phyloP scores from a whole-genome alignment of 345 rosid genomes.

The Citrus inodora region DNA sequence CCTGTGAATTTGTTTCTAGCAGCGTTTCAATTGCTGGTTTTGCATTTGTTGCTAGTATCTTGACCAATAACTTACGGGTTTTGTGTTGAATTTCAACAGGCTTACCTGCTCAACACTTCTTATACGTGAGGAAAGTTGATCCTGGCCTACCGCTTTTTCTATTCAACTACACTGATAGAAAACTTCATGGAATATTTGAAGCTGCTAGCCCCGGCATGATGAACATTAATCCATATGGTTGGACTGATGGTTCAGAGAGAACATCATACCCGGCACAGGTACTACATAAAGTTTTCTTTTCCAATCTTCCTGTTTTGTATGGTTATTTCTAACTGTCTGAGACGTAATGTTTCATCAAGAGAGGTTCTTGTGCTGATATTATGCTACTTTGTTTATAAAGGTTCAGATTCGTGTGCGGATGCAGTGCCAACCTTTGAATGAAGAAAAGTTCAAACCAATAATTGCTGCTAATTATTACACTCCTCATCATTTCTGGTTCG shows the following conservation, averaged over 20 bases:
- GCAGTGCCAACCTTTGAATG: constrained; percentile 64
- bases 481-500: constrained; percentile 61
- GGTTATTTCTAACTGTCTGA: neutral
- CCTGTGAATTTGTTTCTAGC: neutral
- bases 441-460: constrained; percentile 53
- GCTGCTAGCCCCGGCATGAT: constrained; percentile 64
- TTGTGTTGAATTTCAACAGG: constrained; percentile 37
- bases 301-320: neutral
- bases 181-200: constrained; percentile 75
- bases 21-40: constrained; percentile 7
- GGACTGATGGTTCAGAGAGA: constrained; percentile 57
- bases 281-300: constrained; percentile 1
- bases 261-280: constrained; percentile 84
- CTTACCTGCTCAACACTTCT: constrained; percentile 50
- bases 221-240: constrained; percentile 68
- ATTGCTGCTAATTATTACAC: constrained; percentile 59
- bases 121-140: constrained; percentile 57
- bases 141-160: constrained; percentile 72
- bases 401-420: constrained; percentile 49
- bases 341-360: neutral
- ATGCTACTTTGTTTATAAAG: constrained; percentile 30
- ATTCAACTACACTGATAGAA: constrained; percentile 75
- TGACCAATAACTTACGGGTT: constrained; percentile 5
- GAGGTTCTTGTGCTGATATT: constrained; percentile 10
- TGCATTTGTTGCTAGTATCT: constrained; percentile 2